Evolutionary conservation across 441 rosid species (phyloP).

Genomic region (Bocquillonia castaneifolia): DNA sequence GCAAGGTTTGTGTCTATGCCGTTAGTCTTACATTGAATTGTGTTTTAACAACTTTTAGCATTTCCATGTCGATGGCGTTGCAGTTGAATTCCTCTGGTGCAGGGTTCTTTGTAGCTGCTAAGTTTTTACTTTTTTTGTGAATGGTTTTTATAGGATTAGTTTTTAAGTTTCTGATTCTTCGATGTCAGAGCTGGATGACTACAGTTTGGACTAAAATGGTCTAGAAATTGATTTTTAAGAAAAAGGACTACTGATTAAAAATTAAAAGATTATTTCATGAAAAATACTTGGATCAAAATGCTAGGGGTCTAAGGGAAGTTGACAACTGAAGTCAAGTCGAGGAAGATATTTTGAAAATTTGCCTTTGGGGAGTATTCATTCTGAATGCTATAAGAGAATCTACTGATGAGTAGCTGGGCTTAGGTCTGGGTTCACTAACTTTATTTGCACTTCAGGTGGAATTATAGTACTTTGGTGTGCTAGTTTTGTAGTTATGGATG

Average conservation of each 20-base stretch:
- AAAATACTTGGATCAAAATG: too few species aligned
- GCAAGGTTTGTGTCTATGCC: slow-evolving; percentile 44
- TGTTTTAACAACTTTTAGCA: not conserved
- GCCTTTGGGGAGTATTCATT: not conserved
- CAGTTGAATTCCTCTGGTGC: not conserved
- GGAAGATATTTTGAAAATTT: not conserved
- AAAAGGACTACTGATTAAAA: too few species aligned
- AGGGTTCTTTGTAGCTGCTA: not conserved
- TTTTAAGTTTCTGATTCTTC: not conserved
- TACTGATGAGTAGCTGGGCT: not conserved
- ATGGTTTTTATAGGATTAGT: not conserved
- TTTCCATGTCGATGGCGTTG: not conserved
- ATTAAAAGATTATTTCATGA: not conserved
- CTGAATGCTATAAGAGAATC: not conserved
- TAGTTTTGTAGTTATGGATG: not conserved
- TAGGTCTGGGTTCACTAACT: not conserved
- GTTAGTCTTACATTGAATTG: not conserved
- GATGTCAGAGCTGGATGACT: not conserved
- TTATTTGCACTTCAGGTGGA: not conserved
- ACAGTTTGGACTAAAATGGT: not conserved
- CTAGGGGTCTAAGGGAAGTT: not conserved
- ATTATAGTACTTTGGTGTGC: not conserved
- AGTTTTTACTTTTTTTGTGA: not conserved
- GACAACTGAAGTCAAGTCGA: not conserved
- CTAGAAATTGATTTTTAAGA: not conserved